These are phyloP conservation scores for Phytopythium cucurbitacearum DNA, from an alignment of 352 stramenopile genomes.

Conservation along the genomic window DNA sequence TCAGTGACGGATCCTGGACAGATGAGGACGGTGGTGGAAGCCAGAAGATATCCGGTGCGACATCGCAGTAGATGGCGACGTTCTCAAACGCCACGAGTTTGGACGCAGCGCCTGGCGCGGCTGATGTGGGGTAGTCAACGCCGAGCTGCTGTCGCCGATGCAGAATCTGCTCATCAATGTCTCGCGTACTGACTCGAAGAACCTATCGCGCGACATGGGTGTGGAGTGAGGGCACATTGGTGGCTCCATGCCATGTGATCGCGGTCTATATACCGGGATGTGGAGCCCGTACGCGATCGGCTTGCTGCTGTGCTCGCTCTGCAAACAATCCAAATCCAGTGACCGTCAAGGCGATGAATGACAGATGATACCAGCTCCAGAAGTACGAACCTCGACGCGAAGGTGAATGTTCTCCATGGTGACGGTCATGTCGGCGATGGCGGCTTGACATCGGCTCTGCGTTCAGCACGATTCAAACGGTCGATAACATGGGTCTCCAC, in stretches of 20 bases:
- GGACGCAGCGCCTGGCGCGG: conserved; percentile 1
- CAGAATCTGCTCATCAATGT: conserved; percentile 58
- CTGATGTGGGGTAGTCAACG: conserved; percentile 31
- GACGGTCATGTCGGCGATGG: conserved; percentile 50
- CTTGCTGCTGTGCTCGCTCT: conserved; percentile 40
- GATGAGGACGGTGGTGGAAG: background rate
- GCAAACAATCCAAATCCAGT: background rate
- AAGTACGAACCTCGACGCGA: conserved; percentile 48
- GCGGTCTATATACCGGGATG: conserved; percentile 32
- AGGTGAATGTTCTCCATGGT: conserved; percentile 62
- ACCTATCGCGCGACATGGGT: conserved; percentile 21
- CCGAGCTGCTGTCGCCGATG: conserved; percentile 47
- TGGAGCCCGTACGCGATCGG: conserved; percentile 52
- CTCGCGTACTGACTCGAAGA: conserved; percentile 32
- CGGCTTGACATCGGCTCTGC: conserved; percentile 43
- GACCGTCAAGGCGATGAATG: too few species aligned
- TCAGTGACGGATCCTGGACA: background rate
- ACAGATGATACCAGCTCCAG: too few species aligned
- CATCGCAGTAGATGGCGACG: conserved; percentile 54
- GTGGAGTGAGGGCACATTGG: background rate
- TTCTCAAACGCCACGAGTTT: conserved; percentile 68
- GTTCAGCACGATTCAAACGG: too few species aligned
- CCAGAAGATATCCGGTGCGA: conserved; percentile 33
- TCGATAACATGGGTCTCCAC: background rate
- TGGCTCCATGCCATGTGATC: background rate